These are phyloP conservation scores for Fomitiporia mediterranea DNA, from an alignment of 1,284 basidiomycete species.

Conservation along the genomic window DNA sequence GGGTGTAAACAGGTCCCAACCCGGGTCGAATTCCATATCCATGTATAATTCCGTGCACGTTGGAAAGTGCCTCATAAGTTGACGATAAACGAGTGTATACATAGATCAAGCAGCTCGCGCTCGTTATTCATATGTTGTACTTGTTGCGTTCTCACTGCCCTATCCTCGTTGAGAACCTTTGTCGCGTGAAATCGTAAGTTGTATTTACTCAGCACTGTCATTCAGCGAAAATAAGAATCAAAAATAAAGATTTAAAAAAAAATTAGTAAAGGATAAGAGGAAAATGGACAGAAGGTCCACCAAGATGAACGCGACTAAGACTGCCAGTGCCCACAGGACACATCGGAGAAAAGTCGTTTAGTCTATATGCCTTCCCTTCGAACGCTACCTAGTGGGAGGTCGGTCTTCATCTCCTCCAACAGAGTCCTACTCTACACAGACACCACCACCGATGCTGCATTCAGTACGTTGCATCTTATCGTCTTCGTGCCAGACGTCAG, in stretches of 20 bases:
- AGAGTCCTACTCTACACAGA: neutral
- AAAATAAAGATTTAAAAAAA: neutral
- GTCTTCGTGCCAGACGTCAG: conserved; percentile 15
- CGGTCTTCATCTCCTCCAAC: neutral
- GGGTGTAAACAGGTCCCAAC: conserved; percentile 93
- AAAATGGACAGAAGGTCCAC: conserved; percentile 37
- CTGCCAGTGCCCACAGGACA: conserved; percentile 89
- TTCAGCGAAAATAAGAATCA: too few relatives aligned
- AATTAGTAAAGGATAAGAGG: too few relatives aligned
- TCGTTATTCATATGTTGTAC: conserved; percentile 98
- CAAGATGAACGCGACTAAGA: conserved; percentile 92
- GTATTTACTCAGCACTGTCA: conserved; percentile 81
- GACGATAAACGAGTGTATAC: conserved; percentile 95
- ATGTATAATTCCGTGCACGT: conserved; percentile 93
- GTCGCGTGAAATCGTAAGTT: conserved; percentile 92
- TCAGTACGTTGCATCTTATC: conserved; percentile 4
- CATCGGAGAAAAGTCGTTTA: conserved; percentile 73
- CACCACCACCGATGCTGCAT: neutral
- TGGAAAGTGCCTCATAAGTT: conserved; percentile 99
- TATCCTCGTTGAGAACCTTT: conserved; percentile 92
- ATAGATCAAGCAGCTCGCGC: conserved; percentile 82
- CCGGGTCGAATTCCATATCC: conserved; percentile 99
- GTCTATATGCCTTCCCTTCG: conserved; percentile 62
- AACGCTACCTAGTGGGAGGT: conserved; percentile 30
- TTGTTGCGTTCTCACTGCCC: conserved; percentile 94